These are phyloP conservation scores for Kwoniella newhampshirensis DNA, from an alignment of 768 basidiomycete genomes.

Conservation along the genomic window DNA sequence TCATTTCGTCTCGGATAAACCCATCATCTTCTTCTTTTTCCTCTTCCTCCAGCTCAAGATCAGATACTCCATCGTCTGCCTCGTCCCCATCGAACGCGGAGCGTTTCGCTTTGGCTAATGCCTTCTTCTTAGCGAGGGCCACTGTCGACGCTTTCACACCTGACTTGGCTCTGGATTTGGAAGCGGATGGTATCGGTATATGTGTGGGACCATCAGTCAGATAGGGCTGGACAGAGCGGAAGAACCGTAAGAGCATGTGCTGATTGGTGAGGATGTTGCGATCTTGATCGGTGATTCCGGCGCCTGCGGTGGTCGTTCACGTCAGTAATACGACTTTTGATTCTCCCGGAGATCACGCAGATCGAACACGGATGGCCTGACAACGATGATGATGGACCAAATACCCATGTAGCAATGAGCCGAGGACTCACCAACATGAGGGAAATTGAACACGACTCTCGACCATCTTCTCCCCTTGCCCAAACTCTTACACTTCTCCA, in stretches of 20 bases:
- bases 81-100: conserved; percentile 27
- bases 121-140: conserved; percentile 55
- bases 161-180: conserved; percentile 1
- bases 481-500: conserved; percentile 62
- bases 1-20: conserved; percentile 7
- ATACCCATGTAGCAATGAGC: too few species aligned
- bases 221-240: conserved; percentile 68
- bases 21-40: conserved; percentile 8
- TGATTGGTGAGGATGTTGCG: conserved; percentile 91
- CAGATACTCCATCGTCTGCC: conserved; percentile 19
- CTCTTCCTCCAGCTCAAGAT: conserved; percentile 1
- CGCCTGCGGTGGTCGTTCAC: conserved; percentile 44
- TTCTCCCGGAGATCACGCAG: neutral
- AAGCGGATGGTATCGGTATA: conserved; percentile 54
- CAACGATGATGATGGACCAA: too few species aligned
- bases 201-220: conserved; percentile 60
- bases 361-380: too few species aligned
- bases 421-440: conserved; percentile 74
- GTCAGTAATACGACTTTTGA: neutral
- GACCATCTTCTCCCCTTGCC: conserved; percentile 62
- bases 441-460: conserved; percentile 90
- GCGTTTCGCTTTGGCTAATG: conserved; percentile 48
- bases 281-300: conserved; percentile 86
- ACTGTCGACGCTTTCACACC: neutral
- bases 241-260: conserved; percentile 72